A percentile compares a stretch with the other conserved stretches of the same genome.
These are phyloP conservation scores for Santalum album DNA, from an alignment of 164 flowering plant genomes.

Conservation along the genomic window DNA sequence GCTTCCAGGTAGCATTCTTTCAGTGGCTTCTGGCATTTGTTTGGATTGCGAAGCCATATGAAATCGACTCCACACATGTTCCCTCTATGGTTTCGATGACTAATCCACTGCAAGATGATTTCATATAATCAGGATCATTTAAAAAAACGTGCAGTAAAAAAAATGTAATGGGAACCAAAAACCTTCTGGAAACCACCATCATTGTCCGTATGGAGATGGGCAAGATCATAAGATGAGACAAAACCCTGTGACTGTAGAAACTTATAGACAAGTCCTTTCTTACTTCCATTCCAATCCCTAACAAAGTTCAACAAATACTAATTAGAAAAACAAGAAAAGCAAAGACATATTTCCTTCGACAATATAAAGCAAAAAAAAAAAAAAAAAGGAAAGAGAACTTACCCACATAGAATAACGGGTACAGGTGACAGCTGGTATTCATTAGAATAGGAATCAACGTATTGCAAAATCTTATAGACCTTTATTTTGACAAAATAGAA, in stretches of 20 bases:
- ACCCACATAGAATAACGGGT: conserved; percentile 25
- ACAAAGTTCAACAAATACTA: background rate
- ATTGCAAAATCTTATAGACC: conserved; percentile 23
- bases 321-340: background rate
- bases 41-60: conserved; percentile 23
- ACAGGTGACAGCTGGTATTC: conserved; percentile 14
- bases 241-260: conserved; percentile 24
- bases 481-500: background rate
- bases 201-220: conserved; percentile 13
- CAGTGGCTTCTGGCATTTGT: conserved; percentile 13
- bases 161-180: background rate
- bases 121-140: too few species aligned
- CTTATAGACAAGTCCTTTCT: conserved; percentile 22
- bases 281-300: conserved; percentile 30
- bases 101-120: conserved; percentile 18
- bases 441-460: conserved; percentile 14
- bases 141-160: background rate
- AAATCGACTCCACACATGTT: conserved; percentile 26
- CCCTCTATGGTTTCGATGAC: conserved; percentile 28
- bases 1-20: conserved; percentile 20
- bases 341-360: too few species aligned
- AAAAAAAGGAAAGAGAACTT: too few species aligned
- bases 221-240: conserved; percentile 23
- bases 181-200: conserved; percentile 19
- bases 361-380: too few species aligned